These are phyloP conservation scores for Ophiostoma piceae DNA, from an alignment of 2,329 filamentous ascomycete genomes.

Conservation along the genomic window DNA sequence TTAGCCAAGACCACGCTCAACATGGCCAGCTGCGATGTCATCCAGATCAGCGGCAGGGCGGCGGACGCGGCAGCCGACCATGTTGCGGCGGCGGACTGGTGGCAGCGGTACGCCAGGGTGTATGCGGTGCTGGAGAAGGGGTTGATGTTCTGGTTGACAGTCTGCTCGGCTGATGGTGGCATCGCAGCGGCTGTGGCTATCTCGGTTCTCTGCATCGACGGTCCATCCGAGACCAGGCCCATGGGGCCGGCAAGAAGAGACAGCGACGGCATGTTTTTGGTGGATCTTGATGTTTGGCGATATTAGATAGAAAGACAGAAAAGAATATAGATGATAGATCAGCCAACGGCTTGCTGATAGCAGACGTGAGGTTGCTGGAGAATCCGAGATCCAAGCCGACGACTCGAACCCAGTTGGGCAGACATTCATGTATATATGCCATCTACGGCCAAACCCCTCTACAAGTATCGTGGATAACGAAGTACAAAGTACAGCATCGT, in stretches of 20 bases:
- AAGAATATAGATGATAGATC: neutral
- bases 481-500: neutral
- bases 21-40: neutral
- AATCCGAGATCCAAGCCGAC: neutral
- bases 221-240: neutral
- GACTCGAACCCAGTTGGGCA: too few species aligned
- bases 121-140: neutral
- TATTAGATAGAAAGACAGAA: neutral
- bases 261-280: conserved; percentile 5
- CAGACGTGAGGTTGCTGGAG: neutral
- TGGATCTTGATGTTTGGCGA: neutral
- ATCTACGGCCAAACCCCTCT: neutral
- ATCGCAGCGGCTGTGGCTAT: neutral
- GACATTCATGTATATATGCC: conserved; percentile 1
- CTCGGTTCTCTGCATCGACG: neutral
- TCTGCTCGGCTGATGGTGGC: neutral
- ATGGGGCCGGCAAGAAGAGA: conserved; percentile 18
- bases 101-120: conserved; percentile 12
- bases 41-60: neutral
- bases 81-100: neutral
- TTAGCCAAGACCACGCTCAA: neutral
- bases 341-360: neutral
- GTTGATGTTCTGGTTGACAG: neutral
- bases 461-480: neutral
- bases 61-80: neutral